Base-by-base conservation (phyloP, 1,139 yeast species). In the Geotrichum restrictum region DNA sequence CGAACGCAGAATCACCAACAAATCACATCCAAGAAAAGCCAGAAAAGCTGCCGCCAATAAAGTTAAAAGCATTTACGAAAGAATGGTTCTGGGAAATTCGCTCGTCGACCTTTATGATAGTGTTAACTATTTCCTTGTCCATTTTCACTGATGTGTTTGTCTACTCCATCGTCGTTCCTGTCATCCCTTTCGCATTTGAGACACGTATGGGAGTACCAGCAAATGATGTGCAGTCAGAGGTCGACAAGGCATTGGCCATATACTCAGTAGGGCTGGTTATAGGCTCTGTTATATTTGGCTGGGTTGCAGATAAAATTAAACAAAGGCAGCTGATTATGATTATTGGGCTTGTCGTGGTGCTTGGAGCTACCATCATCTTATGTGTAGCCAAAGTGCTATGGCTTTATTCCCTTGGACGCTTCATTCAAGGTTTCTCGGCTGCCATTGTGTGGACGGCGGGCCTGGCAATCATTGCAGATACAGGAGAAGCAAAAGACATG, bases 381-480 rank as follows among this genome's bases (percentile, higher is more conserved):
- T 62, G 64, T 42, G 56, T 69, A 29, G 60, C 70, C n/a, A 57
- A 53, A 21, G 56, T 61, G 2, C 50, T 65, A 31, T 62, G 62
- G 44, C 51, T 66, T 43, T 68, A 66, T 52, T 58, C 64, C 50
- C 59, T 65, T 40, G 73, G 71, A 32, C 62, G 74, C 29, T 54
- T 67, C 11, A 45, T 70, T 21, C 72, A 69, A 49, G 72, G 74
- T 2, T 37, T 67, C 1, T 62, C 71, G 27, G 70, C 66, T 14
- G 68, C 68, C n/a, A 59, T 67, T 3, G 71, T 68, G 7, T 70
- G 74, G 74, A 63, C 68, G 0, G 71, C 67, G n/a, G 73, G 74
- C 3, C 56, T 70, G 46, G 71, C 74, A 3, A 62, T 70, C 22
- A 51, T 70, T 16, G 63, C 68, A 10, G 74, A 70, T 52, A 58